phyloP scores from a whole-genome alignment of 768 basidiomycete genomes.

The Gyrodon lividus region DNA sequence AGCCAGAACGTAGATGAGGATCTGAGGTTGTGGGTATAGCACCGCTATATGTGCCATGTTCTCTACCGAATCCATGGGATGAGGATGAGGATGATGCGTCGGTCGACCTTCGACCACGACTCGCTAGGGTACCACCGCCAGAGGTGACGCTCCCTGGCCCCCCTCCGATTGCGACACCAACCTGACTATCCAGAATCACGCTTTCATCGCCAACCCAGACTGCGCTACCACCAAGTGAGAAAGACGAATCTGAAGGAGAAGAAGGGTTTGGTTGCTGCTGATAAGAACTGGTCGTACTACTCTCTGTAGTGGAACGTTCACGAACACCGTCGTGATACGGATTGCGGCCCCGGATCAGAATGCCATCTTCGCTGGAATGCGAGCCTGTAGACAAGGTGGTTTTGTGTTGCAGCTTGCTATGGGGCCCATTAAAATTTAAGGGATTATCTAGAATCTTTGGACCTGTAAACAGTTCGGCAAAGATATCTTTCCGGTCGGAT shows the following conservation, averaged over 20 bases:
- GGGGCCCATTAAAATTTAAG: constrained; percentile 1
- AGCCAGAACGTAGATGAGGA: constrained; percentile 44
- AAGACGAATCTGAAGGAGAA: constrained; percentile 71
- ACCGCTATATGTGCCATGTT: constrained; percentile 37
- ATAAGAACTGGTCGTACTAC: constrained; percentile 34
- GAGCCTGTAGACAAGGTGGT: constrained; percentile 59
- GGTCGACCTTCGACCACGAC: constrained; percentile 60
- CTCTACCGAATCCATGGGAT: constrained; percentile 49
- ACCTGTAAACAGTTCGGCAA: constrained; percentile 74
- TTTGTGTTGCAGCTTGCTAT: constrained; percentile 39
- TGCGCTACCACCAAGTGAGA: constrained; percentile 75
- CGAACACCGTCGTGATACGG: constrained; percentile 31
- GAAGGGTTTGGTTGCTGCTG: constrained; percentile 36
- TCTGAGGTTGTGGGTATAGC: constrained; percentile 47
- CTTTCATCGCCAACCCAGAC: constrained; percentile 85
- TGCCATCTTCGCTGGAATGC: constrained; percentile 67
- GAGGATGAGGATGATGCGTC: constrained; percentile 69
- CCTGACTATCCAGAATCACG: constrained; percentile 44
- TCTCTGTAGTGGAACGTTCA: constrained; percentile 41
- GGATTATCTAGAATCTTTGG: constrained; percentile 19
- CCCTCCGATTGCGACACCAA: constrained; percentile 40
- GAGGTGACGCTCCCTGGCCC: constrained; percentile 46
- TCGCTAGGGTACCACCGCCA: constrained; percentile 41
- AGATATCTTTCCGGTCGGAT: constrained; percentile 89
- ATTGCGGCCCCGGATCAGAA: constrained; percentile 44